These are phyloP conservation scores for Eruca vesicaria DNA, from an alignment of 441 rosid species.

Conservation along the genomic window DNA sequence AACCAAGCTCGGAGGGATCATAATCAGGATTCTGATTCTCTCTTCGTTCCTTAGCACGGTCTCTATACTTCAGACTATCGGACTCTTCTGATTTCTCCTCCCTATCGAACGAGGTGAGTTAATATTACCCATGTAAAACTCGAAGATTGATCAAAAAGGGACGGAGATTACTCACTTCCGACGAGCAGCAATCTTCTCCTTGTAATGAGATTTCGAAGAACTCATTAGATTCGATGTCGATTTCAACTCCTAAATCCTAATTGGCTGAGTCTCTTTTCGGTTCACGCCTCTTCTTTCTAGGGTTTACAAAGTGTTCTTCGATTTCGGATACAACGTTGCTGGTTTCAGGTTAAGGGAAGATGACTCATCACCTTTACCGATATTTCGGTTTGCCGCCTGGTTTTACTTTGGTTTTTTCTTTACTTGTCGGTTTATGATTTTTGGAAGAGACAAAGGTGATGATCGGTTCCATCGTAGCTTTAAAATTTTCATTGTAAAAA, in stretches of 20 bases:
- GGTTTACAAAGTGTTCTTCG: not conserved
- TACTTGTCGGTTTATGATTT: not conserved
- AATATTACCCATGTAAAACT: not conserved
- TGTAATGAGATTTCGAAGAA: conserved; percentile 69
- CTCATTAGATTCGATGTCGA: conserved; percentile 42
- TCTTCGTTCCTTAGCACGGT: conserved; percentile 94
- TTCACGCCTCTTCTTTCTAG: not conserved
- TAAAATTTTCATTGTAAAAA: too few species aligned
- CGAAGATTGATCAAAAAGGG: not conserved
- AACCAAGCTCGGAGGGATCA: conserved; percentile 75
- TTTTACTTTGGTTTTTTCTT: not conserved
- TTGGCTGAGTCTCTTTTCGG: not conserved
- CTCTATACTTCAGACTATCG: conserved; percentile 76
- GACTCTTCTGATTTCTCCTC: conserved; percentile 90
- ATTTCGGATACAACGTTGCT: not conserved
- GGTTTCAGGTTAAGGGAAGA: not conserved
- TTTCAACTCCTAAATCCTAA: not conserved
- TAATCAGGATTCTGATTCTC: conserved; percentile 98
- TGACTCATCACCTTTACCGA: not conserved
- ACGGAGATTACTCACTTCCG: conserved; percentile 55
- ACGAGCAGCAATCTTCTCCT: conserved; percentile 86
- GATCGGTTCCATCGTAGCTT: too few species aligned
- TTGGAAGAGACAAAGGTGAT: too few species aligned
- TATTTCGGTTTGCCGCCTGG: not conserved
- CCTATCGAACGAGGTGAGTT: conserved; percentile 32